Percentiles rank a stretch among this genome's conserved stretches.
Conservation (phyloP, 495 filamentous ascomycete genomes). For the Lepidopterella palustris region DNA sequence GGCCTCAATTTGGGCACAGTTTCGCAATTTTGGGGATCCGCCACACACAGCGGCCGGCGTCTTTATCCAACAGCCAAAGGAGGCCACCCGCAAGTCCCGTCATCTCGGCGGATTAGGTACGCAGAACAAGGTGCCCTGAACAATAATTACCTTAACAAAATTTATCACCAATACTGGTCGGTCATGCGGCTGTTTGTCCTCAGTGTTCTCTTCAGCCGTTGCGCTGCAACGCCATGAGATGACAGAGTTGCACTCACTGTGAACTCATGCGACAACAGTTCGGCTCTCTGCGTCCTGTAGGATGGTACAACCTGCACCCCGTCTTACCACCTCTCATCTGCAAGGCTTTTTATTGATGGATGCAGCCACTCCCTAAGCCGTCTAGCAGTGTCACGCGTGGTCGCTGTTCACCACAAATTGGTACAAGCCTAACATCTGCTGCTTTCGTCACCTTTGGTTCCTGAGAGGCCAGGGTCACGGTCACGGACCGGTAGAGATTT, state of each 20-base stretch:
- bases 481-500: too few species aligned
- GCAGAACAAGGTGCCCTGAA: too few species aligned
- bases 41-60: not conserved
- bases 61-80: not conserved
- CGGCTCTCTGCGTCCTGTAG: not conserved
- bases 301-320: not conserved
- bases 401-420: not conserved
- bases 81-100: too few species aligned
- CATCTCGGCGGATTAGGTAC: not conserved
- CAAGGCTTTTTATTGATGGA: slow-evolving; percentile 1
- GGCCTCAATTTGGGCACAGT: not conserved
- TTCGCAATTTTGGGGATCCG: slow-evolving; percentile 4
- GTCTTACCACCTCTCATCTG: not conserved
- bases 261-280: not conserved
- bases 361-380: not conserved
- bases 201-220: not conserved
- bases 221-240: not conserved
- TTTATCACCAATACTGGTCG: not conserved
- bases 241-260: not conserved
- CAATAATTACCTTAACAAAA: not conserved
- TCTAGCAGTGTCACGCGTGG: not conserved
- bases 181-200: not conserved
- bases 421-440: not conserved
- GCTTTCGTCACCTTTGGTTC: not conserved
- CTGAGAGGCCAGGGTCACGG: too few species aligned